Percentiles rank a stretch among this genome's conserved stretches.
phyloP scores from a whole-genome alignment of 2,329 filamentous ascomycete species.

The Metarhizium sp. region DNA sequence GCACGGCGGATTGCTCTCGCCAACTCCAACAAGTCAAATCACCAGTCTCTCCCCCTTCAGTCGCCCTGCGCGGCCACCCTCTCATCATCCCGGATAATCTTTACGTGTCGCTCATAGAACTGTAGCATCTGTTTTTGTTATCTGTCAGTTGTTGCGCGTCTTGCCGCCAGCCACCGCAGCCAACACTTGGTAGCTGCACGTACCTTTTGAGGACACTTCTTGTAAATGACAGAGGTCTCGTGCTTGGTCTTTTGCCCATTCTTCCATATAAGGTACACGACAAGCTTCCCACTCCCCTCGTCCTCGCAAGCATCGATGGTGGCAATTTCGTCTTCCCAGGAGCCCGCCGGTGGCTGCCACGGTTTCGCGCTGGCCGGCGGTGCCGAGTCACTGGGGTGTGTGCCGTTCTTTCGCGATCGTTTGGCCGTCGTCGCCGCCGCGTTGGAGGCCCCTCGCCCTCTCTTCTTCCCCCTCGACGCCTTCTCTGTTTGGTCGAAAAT shows the following conservation, averaged over 20 bases:
- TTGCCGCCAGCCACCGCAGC: neutral
- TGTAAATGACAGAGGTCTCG: conserved; percentile 56
- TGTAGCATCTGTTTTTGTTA: conserved; percentile 39
- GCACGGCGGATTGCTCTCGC: too few relatives aligned
- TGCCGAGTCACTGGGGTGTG: conserved; percentile 38
- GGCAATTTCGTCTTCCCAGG: conserved; percentile 67
- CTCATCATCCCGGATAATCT: conserved; percentile 35
- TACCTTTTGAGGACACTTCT: conserved; percentile 71
- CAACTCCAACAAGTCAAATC: too few relatives aligned
- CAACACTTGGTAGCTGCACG: conserved; percentile 7
- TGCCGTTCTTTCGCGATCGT: conserved; percentile 35
- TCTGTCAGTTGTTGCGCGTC: conserved; percentile 2
- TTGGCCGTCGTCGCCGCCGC: conserved; percentile 31
- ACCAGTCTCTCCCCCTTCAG: too few relatives aligned
- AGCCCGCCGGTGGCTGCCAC: conserved; percentile 62
- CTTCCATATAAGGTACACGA: conserved; percentile 66
- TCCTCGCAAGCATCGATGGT: conserved; percentile 66
- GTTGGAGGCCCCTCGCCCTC: conserved; percentile 35
- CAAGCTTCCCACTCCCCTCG: conserved; percentile 45
- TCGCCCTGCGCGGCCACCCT: conserved; percentile 2
- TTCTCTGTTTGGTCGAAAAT: conserved; percentile 42
- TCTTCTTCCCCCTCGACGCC: conserved; percentile 47
- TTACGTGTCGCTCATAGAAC: conserved; percentile 50
- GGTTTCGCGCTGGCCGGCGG: conserved; percentile 36
- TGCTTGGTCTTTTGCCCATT: conserved; percentile 67